Evolutionary conservation across 2,329 filamentous ascomycete genomes (phyloP), one percentile per base, ranked within the genome.

Genomic region (Pseudogymnoascus pannorum): DNA sequence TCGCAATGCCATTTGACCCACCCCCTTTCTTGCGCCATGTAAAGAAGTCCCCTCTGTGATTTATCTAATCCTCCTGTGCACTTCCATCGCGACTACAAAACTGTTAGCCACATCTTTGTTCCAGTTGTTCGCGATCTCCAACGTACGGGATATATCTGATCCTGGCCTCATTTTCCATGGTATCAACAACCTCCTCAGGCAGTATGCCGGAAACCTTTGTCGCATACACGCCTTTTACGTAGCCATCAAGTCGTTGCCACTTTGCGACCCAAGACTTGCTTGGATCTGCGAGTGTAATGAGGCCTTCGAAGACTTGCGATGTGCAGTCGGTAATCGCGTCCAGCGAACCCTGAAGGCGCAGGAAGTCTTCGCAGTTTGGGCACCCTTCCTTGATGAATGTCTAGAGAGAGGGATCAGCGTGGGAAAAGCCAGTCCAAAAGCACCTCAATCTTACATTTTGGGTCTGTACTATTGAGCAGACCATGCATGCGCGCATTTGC

Each of bases 401-500:
- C 88, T 93, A 72, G 31, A 65, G 54, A 36, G 24, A 31, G 20
- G 16, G 7, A n/a, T 26, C 42, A 66, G 60, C 61, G 51, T 63
- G 38, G 61, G 59, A 54, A 59, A 36, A 14, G 29, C 11, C 6
- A 31, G 57, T 11, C 29, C 12, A 12, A 33, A 11, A 44, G 33
- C 29, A 33, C n/a, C 29, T 64, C 68, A 44, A 57, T 73, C 82
- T 68, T 78, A 92, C 89, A 67, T 81, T 81, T 71, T 87, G 86
- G 64, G 89, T 87, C 80, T 93, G 91, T 66, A 97, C 91, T 72
- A 97, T 89, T 60, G 91, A 93, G 84, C 94, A 99, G 68, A 97
- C 91, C 92, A 99, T 97, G 81, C 94, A 99, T 71, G 94, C 94
- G 76, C 94, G 92, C 68, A 96, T 84, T 74, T 90, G 87, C 76